A percentile compares a stretch with the other conserved stretches of the same genome.
Conservation (phyloP, 179 eudicot species). For the Silene coronaria region DNA sequence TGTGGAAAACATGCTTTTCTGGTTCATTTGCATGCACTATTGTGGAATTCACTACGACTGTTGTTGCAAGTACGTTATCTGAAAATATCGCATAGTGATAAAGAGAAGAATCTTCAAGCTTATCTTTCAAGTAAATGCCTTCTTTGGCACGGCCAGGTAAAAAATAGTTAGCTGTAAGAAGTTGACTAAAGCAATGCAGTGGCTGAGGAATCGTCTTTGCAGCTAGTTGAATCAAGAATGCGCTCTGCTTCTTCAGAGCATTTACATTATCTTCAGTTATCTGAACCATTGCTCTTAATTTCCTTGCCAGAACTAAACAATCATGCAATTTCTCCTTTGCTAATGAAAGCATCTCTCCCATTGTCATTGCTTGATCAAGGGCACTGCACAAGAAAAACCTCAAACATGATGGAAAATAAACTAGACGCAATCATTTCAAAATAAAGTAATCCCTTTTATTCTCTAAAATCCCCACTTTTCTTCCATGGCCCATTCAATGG, state of each 20-base stretch:
- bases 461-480: neutral
- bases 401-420: neutral
- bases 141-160: slow-evolving; percentile 45
- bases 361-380: slow-evolving; percentile 74
- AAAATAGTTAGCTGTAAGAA: slow-evolving; percentile 70
- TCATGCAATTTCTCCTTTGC: slow-evolving; percentile 87
- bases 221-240: slow-evolving; percentile 88
- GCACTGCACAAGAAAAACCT: slow-evolving; percentile 44
- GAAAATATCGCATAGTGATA: slow-evolving; percentile 96
- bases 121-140: slow-evolving; percentile 44
- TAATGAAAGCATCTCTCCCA: slow-evolving; percentile 76
- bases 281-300: slow-evolving; percentile 92
- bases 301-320: slow-evolving; percentile 62
- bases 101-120: slow-evolving; percentile 73
- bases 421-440: slow-evolving; percentile 3
- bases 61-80: slow-evolving; percentile 89
- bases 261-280: slow-evolving; percentile 60
- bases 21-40: slow-evolving; percentile 80
- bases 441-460: neutral
- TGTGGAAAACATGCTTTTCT: slow-evolving; percentile 90
- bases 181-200: slow-evolving; percentile 77
- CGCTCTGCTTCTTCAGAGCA: slow-evolving; percentile 68
- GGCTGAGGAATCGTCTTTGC: slow-evolving; percentile 91
- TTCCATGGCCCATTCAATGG: neutral
- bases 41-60: slow-evolving; percentile 92